Evolutionary conservation across 306 rosid species (phyloP).

Genomic region (Dryas alaskensis): DNA sequence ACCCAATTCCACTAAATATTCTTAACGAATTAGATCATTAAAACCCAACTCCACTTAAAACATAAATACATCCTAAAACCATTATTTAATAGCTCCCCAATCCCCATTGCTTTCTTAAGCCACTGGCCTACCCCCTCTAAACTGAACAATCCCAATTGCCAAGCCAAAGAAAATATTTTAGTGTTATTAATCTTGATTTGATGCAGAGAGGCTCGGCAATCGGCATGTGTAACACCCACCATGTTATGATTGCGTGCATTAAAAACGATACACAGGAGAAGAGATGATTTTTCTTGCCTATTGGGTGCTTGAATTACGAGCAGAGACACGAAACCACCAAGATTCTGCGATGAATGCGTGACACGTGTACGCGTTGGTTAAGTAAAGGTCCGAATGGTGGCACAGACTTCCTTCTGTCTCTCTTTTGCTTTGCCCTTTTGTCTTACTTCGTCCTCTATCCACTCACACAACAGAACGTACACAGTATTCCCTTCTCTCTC

Average conservation of each 20-base stretch:
- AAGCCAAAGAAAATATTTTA: not conserved
- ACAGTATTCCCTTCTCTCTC: not conserved
- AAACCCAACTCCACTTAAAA: too few species aligned
- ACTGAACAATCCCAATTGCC: not conserved
- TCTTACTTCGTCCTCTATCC: slow-evolving; percentile 29
- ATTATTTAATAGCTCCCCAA: too few species aligned
- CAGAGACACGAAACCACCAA: slow-evolving; percentile 4
- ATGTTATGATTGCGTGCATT: slow-evolving; percentile 51
- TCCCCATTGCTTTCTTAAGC: not conserved
- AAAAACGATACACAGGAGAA: slow-evolving; percentile 13
- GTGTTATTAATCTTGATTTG: slow-evolving; percentile 20
- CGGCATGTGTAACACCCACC: slow-evolving; percentile 39
- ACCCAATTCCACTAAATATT: too few species aligned
- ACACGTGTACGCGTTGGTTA: slow-evolving; percentile 18
- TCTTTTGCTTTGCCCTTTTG: slow-evolving; percentile 30
- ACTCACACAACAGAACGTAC: not conserved
- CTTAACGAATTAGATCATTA: too few species aligned
- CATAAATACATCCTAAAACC: too few species aligned
- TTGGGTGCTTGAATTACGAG: not conserved
- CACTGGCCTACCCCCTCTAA: not conserved
- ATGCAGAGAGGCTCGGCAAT: slow-evolving; percentile 29
- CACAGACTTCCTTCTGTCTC: not conserved
- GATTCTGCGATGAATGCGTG: not conserved
- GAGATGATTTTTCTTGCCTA: not conserved
- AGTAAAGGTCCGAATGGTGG: not conserved